Base-by-base conservation (phyloP, 306 rosid genomes). In the Castanea sativa region DNA sequence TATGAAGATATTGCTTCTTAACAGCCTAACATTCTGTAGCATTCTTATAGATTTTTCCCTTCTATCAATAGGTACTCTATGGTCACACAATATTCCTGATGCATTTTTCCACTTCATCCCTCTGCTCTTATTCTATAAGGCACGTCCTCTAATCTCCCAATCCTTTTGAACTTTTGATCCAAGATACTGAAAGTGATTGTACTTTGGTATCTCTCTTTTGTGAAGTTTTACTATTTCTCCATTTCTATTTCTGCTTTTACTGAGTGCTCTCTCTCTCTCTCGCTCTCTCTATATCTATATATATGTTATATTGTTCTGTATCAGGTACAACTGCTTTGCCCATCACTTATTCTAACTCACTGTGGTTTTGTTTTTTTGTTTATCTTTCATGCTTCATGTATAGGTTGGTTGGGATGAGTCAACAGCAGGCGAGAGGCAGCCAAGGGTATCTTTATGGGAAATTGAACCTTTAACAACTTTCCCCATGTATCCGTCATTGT, bases 401-500 rank as follows among this genome's bases (percentile, higher is more conserved):
- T 75, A 88, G 97, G 97, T 93, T 58, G 97, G 97, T 77, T 93
- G 97, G 97, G 97, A 93, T 78, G 97, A 93, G 83, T 91, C 97
- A 70, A 89, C 97, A 30, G 91, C 94, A 51, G 96, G 94, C 56
- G 97, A 93, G 75, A 88, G 97, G 80, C 96, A 85, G 82, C 97
- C 97, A 38, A 81, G 97, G 45, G 97, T 93, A 15, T 93, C 96
- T 1, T 83, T 93, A 75, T 93, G 97, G 97, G 97, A 93, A 86
- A 93, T 93, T 81, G 97, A 93, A 85, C 97, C 97, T 74, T 85
- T 93, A 69, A 93, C 97, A 65, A 93, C 94, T 41, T 93, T 93
- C 79, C 97, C 97, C 12, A 91, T 93, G 96, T 93, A 93, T 73
- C 96, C 97, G 57, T 93, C 97, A 15, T 81, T 93, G 51, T 93